These are phyloP conservation scores for Amanita molliuscula DNA, from an alignment of 768 basidiomycete species.

Conservation along the genomic window DNA sequence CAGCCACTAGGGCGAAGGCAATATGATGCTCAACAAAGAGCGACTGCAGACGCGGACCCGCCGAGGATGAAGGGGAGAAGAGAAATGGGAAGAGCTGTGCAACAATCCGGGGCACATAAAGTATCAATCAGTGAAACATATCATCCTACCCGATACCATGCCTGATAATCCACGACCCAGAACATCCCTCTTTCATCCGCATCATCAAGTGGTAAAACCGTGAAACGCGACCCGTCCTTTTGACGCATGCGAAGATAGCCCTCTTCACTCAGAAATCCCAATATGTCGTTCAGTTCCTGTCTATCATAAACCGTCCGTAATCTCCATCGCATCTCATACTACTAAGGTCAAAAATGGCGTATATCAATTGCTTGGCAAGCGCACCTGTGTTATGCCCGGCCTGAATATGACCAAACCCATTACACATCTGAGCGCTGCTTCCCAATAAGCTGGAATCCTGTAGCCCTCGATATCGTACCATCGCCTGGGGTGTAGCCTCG, in stretches of 20 bases:
- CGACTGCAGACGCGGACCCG: slow-evolving; percentile 16
- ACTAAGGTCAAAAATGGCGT: slow-evolving; percentile 6
- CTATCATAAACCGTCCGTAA: slow-evolving; percentile 65
- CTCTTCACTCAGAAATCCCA: slow-evolving; percentile 43
- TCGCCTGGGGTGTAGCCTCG: slow-evolving; percentile 52
- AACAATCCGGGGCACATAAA: neutral
- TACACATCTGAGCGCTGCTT: slow-evolving; percentile 60
- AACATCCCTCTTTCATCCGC: slow-evolving; percentile 39
- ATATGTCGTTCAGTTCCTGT: slow-evolving; percentile 59
- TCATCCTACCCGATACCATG: slow-evolving; percentile 57
- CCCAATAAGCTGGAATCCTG: slow-evolving; percentile 56
- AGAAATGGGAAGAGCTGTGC: slow-evolving; percentile 11
- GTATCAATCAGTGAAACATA: neutral
- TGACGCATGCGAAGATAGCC: slow-evolving; percentile 31
- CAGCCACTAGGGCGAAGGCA: neutral
- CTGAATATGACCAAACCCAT: slow-evolving; percentile 55
- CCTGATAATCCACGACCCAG: slow-evolving; percentile 46
- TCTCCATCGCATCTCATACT: slow-evolving; percentile 68
- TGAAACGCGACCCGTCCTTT: slow-evolving; percentile 12
- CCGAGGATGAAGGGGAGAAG: slow-evolving; percentile 12
- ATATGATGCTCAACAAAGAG: slow-evolving; percentile 6
- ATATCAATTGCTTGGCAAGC: slow-evolving; percentile 9
- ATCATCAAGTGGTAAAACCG: slow-evolving; percentile 31
- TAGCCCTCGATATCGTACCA: slow-evolving; percentile 69
- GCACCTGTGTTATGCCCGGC: slow-evolving; percentile 67